Conservation (phyloP, 208 protist genomes). For the Strigomonas culicis region DNA sequence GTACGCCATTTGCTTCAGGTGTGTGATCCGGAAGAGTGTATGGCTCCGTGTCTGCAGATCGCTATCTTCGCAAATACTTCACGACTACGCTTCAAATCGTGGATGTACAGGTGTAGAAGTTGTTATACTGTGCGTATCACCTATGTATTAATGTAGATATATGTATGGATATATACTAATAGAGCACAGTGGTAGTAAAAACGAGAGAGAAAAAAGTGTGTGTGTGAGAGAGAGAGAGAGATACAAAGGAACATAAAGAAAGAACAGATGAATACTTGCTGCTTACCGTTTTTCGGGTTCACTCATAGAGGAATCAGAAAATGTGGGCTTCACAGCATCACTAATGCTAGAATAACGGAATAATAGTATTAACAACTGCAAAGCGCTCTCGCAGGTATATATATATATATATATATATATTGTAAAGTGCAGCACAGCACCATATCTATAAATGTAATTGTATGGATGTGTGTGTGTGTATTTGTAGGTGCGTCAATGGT, state of each 20-base stretch:
- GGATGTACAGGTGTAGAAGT: too few species aligned
- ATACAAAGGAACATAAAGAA: slow-evolving; percentile 2
- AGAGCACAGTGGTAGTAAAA: not conserved
- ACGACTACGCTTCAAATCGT: too few species aligned
- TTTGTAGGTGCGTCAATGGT: slow-evolving; percentile 8
- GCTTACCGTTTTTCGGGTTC: not conserved
- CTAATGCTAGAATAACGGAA: too few species aligned
- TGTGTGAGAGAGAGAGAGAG: not conserved
- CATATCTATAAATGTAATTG: too few species aligned
- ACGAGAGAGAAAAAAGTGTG: slow-evolving; percentile 14
- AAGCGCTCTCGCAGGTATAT: not conserved
- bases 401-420: slow-evolving; percentile 2
- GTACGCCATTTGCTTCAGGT: slow-evolving; percentile 28
- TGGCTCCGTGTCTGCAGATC: too few species aligned
- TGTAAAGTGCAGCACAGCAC: too few species aligned
- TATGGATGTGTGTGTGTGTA: too few species aligned
- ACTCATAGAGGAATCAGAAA: not conserved
- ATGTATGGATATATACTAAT: not conserved
- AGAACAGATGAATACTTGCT: not conserved
- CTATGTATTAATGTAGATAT: not conserved
- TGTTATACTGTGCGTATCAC: too few species aligned
- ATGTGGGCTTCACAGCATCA: too few species aligned
- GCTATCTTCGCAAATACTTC: too few species aligned
- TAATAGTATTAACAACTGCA: not conserved
- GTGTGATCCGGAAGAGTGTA: not conserved